Conservation (phyloP, 129 eudicot genomes). For the Artemisia tridentata region DNA sequence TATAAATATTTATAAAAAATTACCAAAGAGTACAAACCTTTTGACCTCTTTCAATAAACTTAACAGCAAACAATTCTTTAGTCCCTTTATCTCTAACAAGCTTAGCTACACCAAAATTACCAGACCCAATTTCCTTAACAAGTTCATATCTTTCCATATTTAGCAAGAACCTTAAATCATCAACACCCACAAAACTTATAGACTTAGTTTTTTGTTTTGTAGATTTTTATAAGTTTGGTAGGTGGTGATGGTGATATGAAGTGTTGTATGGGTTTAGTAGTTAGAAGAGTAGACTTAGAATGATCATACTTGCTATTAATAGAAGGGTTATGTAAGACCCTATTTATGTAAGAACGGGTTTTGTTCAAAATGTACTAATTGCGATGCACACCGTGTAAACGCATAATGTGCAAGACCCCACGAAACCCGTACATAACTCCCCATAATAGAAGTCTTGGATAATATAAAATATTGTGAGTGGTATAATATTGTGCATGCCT, state of each 20-base stretch:
- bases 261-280: conserved; percentile 26
- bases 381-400: no score
- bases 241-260: conserved; percentile 10
- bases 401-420: no score
- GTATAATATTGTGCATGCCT: conserved; percentile 18
- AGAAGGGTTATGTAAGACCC: no score
- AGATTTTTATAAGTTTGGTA: conserved; percentile 21
- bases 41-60: conserved; percentile 62
- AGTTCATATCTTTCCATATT: conserved; percentile 63
- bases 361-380: no score
- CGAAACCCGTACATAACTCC: no score
- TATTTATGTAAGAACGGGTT: no score
- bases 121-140: conserved; percentile 68
- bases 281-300: conserved; percentile 24
- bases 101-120: conserved; percentile 72
- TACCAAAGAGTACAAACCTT: conserved; percentile 35
- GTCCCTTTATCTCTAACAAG: conserved; percentile 60
- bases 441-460: conserved; percentile 15
- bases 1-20: background rate
- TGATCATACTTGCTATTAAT: conserved; percentile 24
- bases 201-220: background rate
- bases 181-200: conserved; percentile 14
- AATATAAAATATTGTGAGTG: conserved; percentile 11
- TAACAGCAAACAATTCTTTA: conserved; percentile 58
- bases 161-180: conserved; percentile 27